Percentiles rank a stretch among this genome's conserved stretches.
These are phyloP conservation scores for Sambucus nigra DNA, from an alignment of 129 eudicot species.

Conservation along the genomic window DNA sequence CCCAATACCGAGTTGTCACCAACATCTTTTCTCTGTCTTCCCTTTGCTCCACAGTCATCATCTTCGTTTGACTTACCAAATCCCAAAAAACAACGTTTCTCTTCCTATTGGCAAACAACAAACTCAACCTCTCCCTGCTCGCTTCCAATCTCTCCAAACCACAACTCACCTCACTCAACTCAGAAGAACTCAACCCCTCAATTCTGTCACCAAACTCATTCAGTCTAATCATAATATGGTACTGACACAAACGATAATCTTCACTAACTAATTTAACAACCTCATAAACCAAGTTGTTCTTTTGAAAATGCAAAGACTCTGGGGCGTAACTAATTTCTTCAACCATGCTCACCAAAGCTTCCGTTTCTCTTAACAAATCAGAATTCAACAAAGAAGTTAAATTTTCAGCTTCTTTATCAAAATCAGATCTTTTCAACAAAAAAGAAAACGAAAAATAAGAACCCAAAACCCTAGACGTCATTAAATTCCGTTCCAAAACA, in stretches of 20 bases:
- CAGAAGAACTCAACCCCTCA: conserved; percentile 15
- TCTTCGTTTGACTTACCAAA: conserved; percentile 21
- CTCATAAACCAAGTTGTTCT: conserved; percentile 42
- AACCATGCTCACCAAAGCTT: conserved; percentile 28
- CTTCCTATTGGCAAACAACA: conserved; percentile 40
- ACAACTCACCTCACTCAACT: conserved; percentile 27
- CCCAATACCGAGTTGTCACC: conserved; percentile 15
- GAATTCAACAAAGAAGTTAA: conserved; percentile 17
- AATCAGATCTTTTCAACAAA: conserved; percentile 1
- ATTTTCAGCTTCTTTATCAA: conserved; percentile 8
- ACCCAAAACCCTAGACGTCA: conserved; percentile 24
- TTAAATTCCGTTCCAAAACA: conserved; percentile 31
- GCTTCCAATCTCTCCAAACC: conserved; percentile 32
- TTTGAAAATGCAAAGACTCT: conserved; percentile 21
- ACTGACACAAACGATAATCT: conserved; percentile 49
- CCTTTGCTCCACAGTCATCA: conserved; percentile 11
- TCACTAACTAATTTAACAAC: conserved; percentile 44
- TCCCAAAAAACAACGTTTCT: conserved; percentile 53
- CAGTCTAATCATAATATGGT: conserved; percentile 28
- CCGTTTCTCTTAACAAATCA: conserved; percentile 32
- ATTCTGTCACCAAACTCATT: conserved; percentile 24
- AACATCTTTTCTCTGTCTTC: conserved; percentile 12
- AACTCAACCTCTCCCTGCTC: conserved; percentile 29
- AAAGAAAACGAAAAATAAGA: conserved; percentile 6
- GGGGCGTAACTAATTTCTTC: conserved; percentile 50